These are phyloP conservation scores for Mortierella sp. DNA, from an alignment of 371 early-diverging fungal species.

Conservation along the genomic window DNA sequence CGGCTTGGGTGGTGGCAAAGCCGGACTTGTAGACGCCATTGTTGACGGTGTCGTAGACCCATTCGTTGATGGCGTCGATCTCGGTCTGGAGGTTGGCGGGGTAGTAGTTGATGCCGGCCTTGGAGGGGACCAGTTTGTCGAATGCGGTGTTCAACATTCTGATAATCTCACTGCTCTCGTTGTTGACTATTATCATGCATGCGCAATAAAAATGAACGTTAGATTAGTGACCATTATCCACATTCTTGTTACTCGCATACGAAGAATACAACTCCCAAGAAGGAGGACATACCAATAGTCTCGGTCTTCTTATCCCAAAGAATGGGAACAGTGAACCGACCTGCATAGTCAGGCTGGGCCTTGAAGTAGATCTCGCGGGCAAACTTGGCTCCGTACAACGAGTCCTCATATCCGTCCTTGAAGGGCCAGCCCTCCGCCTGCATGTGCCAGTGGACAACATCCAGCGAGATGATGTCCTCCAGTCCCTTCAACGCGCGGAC, in stretches of 20 bases:
- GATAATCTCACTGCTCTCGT: slow-evolving; percentile 96
- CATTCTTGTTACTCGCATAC: too few relatives aligned
- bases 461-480: slow-evolving; percentile 82
- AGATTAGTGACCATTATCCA: background rate
- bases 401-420: slow-evolving; percentile 86
- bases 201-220: background rate
- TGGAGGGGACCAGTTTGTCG: slow-evolving; percentile 76
- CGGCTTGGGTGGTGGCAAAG: slow-evolving; percentile 91
- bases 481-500: slow-evolving; percentile 92
- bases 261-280: background rate
- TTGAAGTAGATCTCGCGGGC: slow-evolving; percentile 92
- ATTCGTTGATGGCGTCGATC: slow-evolving; percentile 90
- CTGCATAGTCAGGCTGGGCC: slow-evolving; percentile 72
- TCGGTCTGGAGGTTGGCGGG: slow-evolving; percentile 79
- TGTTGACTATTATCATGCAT: slow-evolving; percentile 79
- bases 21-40: slow-evolving; percentile 92
- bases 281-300: slow-evolving; percentile 78
- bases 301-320: slow-evolving; percentile 92
- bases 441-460: slow-evolving; percentile 88
- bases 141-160: slow-evolving; percentile 94
- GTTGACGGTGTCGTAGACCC: slow-evolving; percentile 91
- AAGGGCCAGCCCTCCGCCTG: slow-evolving; percentile 89
- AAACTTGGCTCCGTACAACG: slow-evolving; percentile 77
- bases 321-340: slow-evolving; percentile 90
- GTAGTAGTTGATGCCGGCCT: slow-evolving; percentile 80